These are phyloP conservation scores for Paraphaeosphaeria minitans DNA, from an alignment of 2,329 filamentous ascomycete genomes.

Conservation along the genomic window DNA sequence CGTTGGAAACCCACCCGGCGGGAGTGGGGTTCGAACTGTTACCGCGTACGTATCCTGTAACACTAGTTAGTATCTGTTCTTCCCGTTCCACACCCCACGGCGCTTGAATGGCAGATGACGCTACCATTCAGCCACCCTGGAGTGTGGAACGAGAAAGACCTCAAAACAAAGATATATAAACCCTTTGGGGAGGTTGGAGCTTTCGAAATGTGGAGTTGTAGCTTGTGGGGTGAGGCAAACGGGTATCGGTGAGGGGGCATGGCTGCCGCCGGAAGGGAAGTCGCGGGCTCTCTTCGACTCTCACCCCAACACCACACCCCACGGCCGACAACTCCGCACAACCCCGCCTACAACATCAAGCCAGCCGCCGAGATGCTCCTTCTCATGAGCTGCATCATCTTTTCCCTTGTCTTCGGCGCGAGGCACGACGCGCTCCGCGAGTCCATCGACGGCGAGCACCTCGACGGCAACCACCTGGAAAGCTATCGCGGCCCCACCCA, in stretches of 20 bases:
- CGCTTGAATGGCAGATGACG: background rate
- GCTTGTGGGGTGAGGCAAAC: background rate
- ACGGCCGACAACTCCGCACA: background rate
- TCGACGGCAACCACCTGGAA: background rate
- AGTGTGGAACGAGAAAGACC: background rate
- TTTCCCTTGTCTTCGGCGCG: too few relatives aligned
- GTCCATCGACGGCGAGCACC: background rate
- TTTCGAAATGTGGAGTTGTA: background rate
- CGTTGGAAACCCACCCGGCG: background rate
- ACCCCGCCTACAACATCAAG: background rate
- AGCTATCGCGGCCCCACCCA: too few relatives aligned
- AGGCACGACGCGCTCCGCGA: too few relatives aligned
- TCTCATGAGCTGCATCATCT: too few relatives aligned
- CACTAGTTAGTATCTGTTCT: background rate
- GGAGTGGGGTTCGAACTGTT: background rate
- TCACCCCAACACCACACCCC: background rate
- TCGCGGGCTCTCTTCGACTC: background rate
- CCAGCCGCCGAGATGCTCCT: background rate
- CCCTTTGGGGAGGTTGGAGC: background rate
- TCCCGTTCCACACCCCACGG: background rate
- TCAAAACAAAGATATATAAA: background rate
- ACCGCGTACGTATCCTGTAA: background rate
- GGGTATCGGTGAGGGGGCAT: background rate
- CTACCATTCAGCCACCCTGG: background rate
- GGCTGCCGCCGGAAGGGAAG: background rate